Percentiles rank a stretch among this genome's conserved stretches.
Evolutionary conservation across 1,284 basidiomycete genomes (phyloP).

Genomic region (Puccinia novopanici): DNA sequence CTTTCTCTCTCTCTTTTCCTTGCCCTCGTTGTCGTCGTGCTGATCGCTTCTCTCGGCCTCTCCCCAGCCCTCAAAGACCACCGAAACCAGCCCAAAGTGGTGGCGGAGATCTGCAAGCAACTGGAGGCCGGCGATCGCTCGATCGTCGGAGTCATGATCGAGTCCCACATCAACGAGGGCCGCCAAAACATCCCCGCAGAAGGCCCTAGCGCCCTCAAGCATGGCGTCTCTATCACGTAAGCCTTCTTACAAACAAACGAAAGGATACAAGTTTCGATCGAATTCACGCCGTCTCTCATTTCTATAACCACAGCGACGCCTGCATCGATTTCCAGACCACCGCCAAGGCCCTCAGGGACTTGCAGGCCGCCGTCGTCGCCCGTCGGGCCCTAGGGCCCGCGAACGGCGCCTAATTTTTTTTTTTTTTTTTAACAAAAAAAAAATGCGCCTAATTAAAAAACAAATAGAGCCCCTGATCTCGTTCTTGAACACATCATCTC

Average conservation of each 20-base stretch:
- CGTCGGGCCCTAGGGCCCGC: neutral
- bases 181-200: conserved; percentile 79
- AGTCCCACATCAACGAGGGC: conserved; percentile 85
- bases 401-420: conserved; percentile 4
- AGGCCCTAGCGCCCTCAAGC: conserved; percentile 74
- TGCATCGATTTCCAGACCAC: conserved; percentile 91
- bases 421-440: too few relatives aligned
- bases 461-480: too few relatives aligned
- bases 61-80: conserved; percentile 64
- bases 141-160: conserved; percentile 97
- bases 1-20: conserved; percentile 60
- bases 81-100: conserved; percentile 65
- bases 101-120: conserved; percentile 68
- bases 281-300: neutral
- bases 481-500: too few relatives aligned
- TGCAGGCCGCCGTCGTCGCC: conserved; percentile 52
- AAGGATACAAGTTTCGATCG: neutral
- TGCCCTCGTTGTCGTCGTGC: neutral
- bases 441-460: too few relatives aligned
- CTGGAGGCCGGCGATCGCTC: conserved; percentile 70
- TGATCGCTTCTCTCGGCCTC: neutral
- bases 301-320: conserved; percentile 59
- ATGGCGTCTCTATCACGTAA: conserved; percentile 59
- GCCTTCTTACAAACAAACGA: conserved; percentile 60
- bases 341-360: conserved; percentile 57